These are phyloP conservation scores for Astragalus glycyphyllos DNA, from an alignment of 306 rosid species.

Conservation along the genomic window DNA sequence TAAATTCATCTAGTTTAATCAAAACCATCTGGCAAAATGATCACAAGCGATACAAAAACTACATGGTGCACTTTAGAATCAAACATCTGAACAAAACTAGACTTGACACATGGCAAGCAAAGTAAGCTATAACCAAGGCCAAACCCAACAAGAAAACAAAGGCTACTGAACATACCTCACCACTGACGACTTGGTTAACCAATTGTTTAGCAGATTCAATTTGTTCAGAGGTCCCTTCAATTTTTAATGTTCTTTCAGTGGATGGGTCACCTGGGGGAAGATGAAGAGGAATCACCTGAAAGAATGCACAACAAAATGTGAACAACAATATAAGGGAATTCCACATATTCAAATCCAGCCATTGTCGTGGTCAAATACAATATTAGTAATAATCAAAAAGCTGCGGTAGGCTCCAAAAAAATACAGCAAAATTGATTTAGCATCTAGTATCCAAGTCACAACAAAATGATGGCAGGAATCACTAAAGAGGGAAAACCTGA, in stretches of 20 bases:
- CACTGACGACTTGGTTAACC: slow-evolving; percentile 84
- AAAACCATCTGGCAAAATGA: slow-evolving; percentile 17
- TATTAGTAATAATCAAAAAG: background rate
- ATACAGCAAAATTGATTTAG: background rate
- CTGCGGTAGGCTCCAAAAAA: background rate
- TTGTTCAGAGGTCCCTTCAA: slow-evolving; percentile 91
- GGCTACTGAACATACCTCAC: slow-evolving; percentile 72
- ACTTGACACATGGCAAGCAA: slow-evolving; percentile 41
- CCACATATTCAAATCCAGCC: background rate
- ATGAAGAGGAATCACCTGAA: slow-evolving; percentile 96
- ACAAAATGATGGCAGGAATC: background rate
- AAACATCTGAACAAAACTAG: slow-evolving; percentile 14
- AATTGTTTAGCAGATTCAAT: slow-evolving; percentile 86
- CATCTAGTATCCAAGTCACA: background rate
- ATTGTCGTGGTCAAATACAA: background rate
- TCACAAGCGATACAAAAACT: slow-evolving; percentile 12
- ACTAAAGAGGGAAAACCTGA: slow-evolving; percentile 63
- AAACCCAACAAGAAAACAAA: slow-evolving; percentile 39
- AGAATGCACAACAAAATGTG: background rate
- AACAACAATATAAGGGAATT: background rate
- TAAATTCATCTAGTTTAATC: slow-evolving; percentile 10
- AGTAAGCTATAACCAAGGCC: slow-evolving; percentile 36
- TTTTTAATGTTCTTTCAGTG: slow-evolving; percentile 78
- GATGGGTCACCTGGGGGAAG: slow-evolving; percentile 98
- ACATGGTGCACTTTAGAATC: slow-evolving; percentile 11